Base-by-base conservation (phyloP, 768 basidiomycete species). In the Polyporus arcularius region DNA sequence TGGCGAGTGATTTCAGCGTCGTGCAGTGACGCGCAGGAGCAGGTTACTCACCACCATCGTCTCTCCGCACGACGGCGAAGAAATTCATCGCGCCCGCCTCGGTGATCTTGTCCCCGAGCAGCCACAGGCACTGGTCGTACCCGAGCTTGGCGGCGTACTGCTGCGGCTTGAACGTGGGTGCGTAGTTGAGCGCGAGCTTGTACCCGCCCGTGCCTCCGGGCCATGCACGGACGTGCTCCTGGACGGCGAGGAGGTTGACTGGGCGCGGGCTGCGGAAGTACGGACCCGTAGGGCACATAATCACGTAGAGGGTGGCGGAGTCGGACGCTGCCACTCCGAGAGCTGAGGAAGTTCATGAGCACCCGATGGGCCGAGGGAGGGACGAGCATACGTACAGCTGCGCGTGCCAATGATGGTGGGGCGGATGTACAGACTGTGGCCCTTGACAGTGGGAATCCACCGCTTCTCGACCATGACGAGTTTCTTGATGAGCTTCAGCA, bases 371-470 rank as follows among this genome's bases (percentile, higher is more conserved):
- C 10, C 38, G 41, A 55, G 46, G 41, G 50, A 35, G 30, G 21
- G 35, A 35, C 35, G 35, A 35, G 35, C 1, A 11, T 11, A 63
- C 70, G n/a, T 64, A 77, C 78, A 70, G 30, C 77, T 59, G 9
- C 78, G 73, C 1, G 79, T 80, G 21, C 76, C 80, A 58, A 82
- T 89, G 69, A 92, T 74, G 6, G 87, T 94, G 26, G 92, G 89
- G 48, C 95, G 87, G 65, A 97, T 83, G 78, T 96, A 98, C 39
- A 98, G 78, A 58, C 89, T 92, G 72, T 92, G 85, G 14, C 89
- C 94, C 2, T 84, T 79, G 12, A 78, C 72, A 2, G 77, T 74
- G 3, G 94, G 95, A 35, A 97, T 92, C 94, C 95, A 97, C 11
- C 88, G 83, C n/a, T 78, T 73, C 46, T 98, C 95, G 48, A 89